Conservation (phyloP, 768 basidiomycete genomes). For the Tulasnella sp. region DNA sequence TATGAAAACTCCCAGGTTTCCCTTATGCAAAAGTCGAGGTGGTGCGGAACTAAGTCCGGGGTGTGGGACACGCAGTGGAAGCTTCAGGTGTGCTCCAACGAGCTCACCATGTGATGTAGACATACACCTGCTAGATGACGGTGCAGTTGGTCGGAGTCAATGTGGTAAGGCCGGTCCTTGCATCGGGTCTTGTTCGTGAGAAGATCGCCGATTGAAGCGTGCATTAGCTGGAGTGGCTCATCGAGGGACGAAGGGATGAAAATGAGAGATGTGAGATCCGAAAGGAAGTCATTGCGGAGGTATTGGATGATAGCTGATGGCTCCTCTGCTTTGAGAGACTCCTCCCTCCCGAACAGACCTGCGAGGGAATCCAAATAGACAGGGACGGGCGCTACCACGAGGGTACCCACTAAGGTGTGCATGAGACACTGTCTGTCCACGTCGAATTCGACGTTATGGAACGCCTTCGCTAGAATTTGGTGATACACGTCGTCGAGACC, state of each 20-base stretch:
- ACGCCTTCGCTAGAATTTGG: neutral
- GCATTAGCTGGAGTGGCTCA: constrained; percentile 22
- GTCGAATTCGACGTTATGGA: neutral
- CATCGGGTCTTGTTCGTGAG: too few species aligned
- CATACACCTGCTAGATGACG: too few species aligned
- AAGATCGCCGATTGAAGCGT: constrained; percentile 23
- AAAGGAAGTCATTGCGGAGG: neutral
- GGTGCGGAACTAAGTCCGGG: too few species aligned
- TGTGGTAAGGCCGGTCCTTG: too few species aligned
- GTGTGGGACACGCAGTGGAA: too few species aligned
- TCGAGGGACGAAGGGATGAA: constrained; percentile 48
- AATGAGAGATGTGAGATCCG: neutral
- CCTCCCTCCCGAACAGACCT: neutral
- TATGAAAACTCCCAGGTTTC: too few species aligned
- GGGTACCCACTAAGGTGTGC: neutral
- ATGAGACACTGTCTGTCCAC: neutral
- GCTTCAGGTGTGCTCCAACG: too few species aligned
- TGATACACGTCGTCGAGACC: neutral
- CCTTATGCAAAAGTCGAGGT: too few species aligned
- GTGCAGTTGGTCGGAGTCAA: too few species aligned
- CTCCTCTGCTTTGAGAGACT: neutral
- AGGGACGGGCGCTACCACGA: neutral
- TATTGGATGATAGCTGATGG: neutral
- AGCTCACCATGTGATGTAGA: too few species aligned
- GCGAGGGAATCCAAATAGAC: neutral